These are phyloP conservation scores for Solanum habrochaites DNA, from an alignment of 257 asterid genomes.

Conservation along the genomic window DNA sequence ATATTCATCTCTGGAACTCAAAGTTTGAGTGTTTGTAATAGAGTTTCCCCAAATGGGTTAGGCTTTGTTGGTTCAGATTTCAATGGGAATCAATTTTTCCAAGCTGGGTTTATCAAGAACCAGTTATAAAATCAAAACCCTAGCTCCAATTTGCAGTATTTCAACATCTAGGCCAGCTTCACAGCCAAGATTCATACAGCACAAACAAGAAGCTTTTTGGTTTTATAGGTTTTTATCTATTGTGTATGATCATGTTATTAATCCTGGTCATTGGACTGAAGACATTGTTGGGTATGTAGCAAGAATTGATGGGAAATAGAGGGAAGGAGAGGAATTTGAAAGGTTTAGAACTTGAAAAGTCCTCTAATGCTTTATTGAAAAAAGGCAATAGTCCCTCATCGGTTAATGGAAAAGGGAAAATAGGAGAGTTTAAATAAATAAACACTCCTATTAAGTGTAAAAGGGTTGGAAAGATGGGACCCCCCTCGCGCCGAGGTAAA, in stretches of 20 bases:
- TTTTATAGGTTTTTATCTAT: constrained; percentile 80
- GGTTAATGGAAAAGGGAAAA: no score
- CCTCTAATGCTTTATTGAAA: no score
- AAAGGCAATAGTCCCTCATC: no score
- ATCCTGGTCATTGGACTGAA: constrained; percentile 99
- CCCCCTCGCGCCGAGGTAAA: no score
- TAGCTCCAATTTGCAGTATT: constrained; percentile 52
- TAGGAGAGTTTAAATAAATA: no score
- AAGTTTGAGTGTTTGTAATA: constrained; percentile 18
- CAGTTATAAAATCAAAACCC: constrained; percentile 12
- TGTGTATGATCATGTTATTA: constrained; percentile 83
- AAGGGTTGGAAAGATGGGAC: no score
- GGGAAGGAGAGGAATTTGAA: no score
- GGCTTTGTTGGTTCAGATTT: constrained; percentile 39
- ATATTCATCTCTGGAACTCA: constrained; percentile 48
- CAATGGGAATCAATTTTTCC: constrained; percentile 24
- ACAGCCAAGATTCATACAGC: constrained; percentile 89
- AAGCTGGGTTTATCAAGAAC: constrained; percentile 22
- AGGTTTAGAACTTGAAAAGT: no score
- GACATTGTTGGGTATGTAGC: no score
- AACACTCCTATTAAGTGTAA: no score
- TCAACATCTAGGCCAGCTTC: constrained; percentile 79
- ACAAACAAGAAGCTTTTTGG: constrained; percentile 95
- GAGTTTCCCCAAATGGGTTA: constrained; percentile 30
- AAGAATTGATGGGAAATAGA: no score